Conservation (phyloP, 1,139 yeast species). For the Blastobotrys ciferrii region DNA sequence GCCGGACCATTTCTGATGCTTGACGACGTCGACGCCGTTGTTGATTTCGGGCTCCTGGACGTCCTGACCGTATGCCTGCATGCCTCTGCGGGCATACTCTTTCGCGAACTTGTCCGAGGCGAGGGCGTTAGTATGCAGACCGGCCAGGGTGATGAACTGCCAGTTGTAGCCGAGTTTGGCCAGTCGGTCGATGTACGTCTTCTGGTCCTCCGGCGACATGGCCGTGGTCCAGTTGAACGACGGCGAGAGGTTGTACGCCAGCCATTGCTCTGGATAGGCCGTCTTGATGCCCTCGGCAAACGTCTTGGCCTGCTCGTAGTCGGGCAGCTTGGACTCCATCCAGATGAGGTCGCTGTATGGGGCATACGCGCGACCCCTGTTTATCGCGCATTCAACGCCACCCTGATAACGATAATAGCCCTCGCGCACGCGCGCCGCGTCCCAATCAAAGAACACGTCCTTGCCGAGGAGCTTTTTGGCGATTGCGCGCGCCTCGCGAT, state of each 20-base stretch:
- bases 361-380: conserved; percentile 94
- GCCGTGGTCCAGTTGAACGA: conserved; percentile 98
- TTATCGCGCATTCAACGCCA: conserved; percentile 96
- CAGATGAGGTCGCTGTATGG: conserved; percentile 84
- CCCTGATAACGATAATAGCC: conserved; percentile 97
- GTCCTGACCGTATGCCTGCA: conserved; percentile 90
- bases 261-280: conserved; percentile 85
- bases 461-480: conserved; percentile 78
- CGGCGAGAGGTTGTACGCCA: conserved; percentile 93
- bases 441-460: conserved; percentile 94
- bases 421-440: conserved; percentile 91
- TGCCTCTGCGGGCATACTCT: conserved; percentile 77
- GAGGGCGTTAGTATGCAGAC: conserved; percentile 92
- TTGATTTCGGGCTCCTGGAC: conserved; percentile 90
- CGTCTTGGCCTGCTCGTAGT: conserved; percentile 79
- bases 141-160: conserved; percentile 98
- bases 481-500: conserved; percentile 74
- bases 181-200: conserved; percentile 83
- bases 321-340: conserved; percentile 59
- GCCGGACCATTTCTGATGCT: conserved; percentile 99
- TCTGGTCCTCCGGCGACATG: conserved; percentile 83
- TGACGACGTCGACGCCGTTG: conserved; percentile 88
- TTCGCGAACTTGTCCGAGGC: conserved; percentile 85
- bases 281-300: conserved; percentile 89
- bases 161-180: conserved; percentile 91